A percentile compares a stretch with the other conserved stretches of the same genome.
These are phyloP conservation scores for Phytophthora sojae DNA, from an alignment of 352 stramenopile genomes.

Conservation along the genomic window DNA sequence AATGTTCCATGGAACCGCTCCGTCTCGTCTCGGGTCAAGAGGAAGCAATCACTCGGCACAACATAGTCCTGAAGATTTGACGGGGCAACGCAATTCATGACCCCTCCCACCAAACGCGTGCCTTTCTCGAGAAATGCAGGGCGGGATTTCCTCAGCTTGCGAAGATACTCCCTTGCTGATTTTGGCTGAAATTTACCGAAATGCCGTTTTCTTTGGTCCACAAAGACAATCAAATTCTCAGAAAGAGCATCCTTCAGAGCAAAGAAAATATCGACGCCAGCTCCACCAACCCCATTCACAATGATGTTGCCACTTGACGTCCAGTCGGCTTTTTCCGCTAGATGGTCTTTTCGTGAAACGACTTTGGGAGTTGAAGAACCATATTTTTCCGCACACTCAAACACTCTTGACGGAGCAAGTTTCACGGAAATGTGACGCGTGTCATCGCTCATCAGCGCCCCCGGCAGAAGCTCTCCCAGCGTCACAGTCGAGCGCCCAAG, in stretches of 20 bases:
- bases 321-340: neutral
- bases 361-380: no score
- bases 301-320: neutral
- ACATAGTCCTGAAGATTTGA: neutral
- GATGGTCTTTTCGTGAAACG: no score
- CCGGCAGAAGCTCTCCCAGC: no score
- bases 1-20: constrained; percentile 38
- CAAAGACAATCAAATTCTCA: neutral
- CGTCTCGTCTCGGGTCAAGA: constrained; percentile 34
- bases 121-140: neutral
- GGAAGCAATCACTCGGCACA: neutral
- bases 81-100: neutral
- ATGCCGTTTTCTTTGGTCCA: neutral
- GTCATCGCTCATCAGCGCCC: no score
- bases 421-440: no score
- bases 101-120: neutral
- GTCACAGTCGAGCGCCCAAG: neutral
- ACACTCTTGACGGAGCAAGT: no score
- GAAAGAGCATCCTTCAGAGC: neutral
- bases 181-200: neutral
- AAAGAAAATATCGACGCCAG: neutral
- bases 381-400: no score
- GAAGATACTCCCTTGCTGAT: neutral
- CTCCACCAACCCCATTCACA: neutral
- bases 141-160: neutral